Percentiles rank a stretch among this genome's conserved stretches.
Conservation (phyloP, 1,284 basidiomycete genomes). For the Microbotryomycetes sp. region DNA sequence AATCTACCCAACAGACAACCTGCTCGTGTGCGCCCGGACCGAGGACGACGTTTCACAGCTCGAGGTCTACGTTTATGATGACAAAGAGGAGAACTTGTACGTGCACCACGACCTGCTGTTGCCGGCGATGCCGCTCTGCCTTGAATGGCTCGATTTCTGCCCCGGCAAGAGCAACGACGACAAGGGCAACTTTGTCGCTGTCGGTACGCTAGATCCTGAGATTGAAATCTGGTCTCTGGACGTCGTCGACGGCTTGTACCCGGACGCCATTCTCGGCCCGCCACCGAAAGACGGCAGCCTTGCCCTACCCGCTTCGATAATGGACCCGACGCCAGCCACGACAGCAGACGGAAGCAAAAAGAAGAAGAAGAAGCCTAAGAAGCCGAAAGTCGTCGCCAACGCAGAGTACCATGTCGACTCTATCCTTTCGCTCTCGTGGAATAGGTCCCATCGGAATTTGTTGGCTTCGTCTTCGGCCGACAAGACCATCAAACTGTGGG, state of each 20-base stretch:
- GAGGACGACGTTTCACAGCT: constrained; percentile 95
- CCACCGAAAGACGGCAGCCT: constrained; percentile 59
- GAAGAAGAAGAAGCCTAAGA: constrained; percentile 82
- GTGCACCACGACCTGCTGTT: constrained; percentile 98
- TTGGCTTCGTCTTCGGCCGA: constrained; percentile 91
- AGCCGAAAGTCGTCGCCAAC: constrained; percentile 51
- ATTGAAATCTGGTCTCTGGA: constrained; percentile 99
- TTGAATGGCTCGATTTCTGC: constrained; percentile 97
- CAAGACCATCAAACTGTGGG: constrained; percentile 95
- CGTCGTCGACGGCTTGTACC: constrained; percentile 88
- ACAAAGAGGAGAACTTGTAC: constrained; percentile 79
- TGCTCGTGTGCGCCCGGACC: constrained; percentile 88
- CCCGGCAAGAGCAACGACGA: constrained; percentile 46
- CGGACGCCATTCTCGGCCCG: constrained; percentile 81
- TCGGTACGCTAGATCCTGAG: constrained; percentile 93
- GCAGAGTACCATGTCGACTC: constrained; percentile 84
- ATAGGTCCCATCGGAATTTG: constrained; percentile 76
- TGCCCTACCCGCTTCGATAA: constrained; percentile 54
- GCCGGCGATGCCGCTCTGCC: constrained; percentile 92
- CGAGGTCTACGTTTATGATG: constrained; percentile 91
- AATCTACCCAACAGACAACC: constrained; percentile 81
- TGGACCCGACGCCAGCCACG: constrained; percentile 12
- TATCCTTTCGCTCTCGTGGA: constrained; percentile 87
- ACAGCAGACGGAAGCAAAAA: constrained; percentile 55
- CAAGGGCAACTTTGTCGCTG: constrained; percentile 83